These are phyloP conservation scores for Dactylonectria macrodidyma DNA, from an alignment of 2,329 filamentous ascomycete species.

Conservation along the genomic window DNA sequence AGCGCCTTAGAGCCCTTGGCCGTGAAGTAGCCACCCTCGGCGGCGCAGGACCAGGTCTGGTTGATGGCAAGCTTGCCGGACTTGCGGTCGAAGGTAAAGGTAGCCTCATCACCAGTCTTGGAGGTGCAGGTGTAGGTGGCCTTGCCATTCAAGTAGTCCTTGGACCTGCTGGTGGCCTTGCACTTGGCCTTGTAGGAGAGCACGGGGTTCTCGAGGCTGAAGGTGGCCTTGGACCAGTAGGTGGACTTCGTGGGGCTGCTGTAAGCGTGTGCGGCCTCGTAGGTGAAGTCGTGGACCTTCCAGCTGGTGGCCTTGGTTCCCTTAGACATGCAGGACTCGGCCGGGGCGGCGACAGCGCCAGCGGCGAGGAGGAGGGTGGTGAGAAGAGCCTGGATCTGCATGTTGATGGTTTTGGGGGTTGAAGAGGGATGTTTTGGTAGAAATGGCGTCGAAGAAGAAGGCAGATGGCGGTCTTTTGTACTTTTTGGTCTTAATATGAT, in stretches of 20 bases:
- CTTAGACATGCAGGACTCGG: constrained; percentile 44
- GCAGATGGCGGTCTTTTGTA: constrained; percentile 37
- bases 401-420: constrained; percentile 33
- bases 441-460: constrained; percentile 21
- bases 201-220: constrained; percentile 64
- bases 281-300: constrained; percentile 62
- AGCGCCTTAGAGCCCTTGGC: constrained; percentile 48
- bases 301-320: constrained; percentile 51
- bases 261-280: constrained; percentile 63
- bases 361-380: constrained; percentile 47
- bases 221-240: constrained; percentile 61
- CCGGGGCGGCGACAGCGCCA: constrained; percentile 47
- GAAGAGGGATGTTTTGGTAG: constrained; percentile 4
- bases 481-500: constrained; percentile 20
- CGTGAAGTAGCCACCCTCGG: constrained; percentile 54
- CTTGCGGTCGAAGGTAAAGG: constrained; percentile 61
- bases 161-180: constrained; percentile 57
- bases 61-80: constrained; percentile 57
- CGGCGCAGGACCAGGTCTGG: constrained; percentile 65
- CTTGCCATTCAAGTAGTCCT: constrained; percentile 65
- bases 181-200: constrained; percentile 58
- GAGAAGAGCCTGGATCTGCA: constrained; percentile 43
- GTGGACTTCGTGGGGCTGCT: constrained; percentile 65
- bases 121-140: constrained; percentile 60
- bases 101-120: constrained; percentile 45